phyloP scores from a whole-genome alignment of 2,329 filamentous ascomycete species.

The Botrytis medusae region DNA sequence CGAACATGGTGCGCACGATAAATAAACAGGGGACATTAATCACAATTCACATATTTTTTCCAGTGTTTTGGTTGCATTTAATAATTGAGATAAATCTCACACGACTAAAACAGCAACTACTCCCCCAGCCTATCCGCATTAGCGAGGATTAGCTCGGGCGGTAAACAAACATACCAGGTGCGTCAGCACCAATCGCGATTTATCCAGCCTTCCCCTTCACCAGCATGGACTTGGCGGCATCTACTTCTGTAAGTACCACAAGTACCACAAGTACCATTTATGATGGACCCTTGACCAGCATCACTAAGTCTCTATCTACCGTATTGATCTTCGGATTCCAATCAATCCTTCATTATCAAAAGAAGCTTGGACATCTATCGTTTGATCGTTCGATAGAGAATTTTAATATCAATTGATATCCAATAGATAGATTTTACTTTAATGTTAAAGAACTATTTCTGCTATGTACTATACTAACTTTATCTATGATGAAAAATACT shows the following conservation, averaged over 20 bases:
- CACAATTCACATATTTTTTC: background rate
- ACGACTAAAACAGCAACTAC: background rate
- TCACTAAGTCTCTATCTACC: constrained; percentile 1
- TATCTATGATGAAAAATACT: background rate
- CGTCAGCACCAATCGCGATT: constrained; percentile 5
- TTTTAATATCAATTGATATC: background rate
- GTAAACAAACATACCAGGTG: background rate
- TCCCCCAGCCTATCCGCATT: constrained; percentile 16
- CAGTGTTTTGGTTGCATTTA: background rate
- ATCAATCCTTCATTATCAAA: constrained; percentile 10
- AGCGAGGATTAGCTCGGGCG: constrained; percentile 17
- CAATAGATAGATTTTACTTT: background rate
- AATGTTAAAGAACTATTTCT: background rate
- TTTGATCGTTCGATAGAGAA: background rate
- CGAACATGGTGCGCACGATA: background rate
- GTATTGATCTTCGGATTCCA: constrained; percentile 3
- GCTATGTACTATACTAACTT: background rate
- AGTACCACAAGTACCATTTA: background rate
- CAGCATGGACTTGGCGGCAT: constrained; percentile 17
- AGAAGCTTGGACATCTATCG: constrained; percentile 6
- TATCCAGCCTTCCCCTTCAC: background rate
- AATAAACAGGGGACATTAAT: no score
- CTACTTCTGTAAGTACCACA: constrained; percentile 2
- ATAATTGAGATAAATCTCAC: background rate
- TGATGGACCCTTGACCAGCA: background rate